Conservation (phyloP, 345 rosid genomes). For the Citrus reticulata region DNA sequence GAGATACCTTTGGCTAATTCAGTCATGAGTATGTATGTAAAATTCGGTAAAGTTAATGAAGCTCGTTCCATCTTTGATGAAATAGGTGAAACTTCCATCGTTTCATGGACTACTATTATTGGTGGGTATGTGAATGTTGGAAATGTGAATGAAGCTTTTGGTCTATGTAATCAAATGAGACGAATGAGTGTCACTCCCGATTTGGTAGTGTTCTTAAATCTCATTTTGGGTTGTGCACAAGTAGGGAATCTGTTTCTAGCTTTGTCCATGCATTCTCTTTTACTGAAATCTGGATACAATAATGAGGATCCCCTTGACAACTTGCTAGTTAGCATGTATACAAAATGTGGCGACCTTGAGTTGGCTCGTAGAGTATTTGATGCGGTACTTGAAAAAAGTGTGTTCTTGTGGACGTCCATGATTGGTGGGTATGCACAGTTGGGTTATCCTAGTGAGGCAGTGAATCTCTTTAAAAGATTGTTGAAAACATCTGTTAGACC, state of each 20-base stretch:
- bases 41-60: constrained; percentile 11
- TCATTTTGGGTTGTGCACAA: constrained; percentile 22
- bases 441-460: constrained; percentile 24
- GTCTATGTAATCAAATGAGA: constrained; percentile 22
- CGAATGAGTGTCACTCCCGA: constrained; percentile 5
- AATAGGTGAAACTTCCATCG: constrained; percentile 18
- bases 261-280: constrained; percentile 28
- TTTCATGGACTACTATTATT: constrained; percentile 31
- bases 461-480: constrained; percentile 19
- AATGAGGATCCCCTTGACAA: constrained; percentile 16
- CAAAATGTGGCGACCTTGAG: constrained; percentile 23
- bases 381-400: constrained; percentile 8
- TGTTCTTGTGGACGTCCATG: constrained; percentile 30
- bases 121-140: constrained; percentile 22
- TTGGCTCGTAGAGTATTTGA: constrained; percentile 26
- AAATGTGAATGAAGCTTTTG: constrained; percentile 18
- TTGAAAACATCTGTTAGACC: constrained; percentile 22
- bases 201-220: constrained; percentile 17
- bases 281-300: constrained; percentile 19
- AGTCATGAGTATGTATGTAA: constrained; percentile 22
- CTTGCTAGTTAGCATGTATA: constrained; percentile 28
- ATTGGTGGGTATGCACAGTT: constrained; percentile 15
- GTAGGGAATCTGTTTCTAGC: constrained; percentile 20
- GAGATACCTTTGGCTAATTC: constrained; percentile 29
- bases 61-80: constrained; percentile 25